Base-by-base conservation (phyloP, 169 alveolate species). In the Cryptosporidium baileyi region DNA sequence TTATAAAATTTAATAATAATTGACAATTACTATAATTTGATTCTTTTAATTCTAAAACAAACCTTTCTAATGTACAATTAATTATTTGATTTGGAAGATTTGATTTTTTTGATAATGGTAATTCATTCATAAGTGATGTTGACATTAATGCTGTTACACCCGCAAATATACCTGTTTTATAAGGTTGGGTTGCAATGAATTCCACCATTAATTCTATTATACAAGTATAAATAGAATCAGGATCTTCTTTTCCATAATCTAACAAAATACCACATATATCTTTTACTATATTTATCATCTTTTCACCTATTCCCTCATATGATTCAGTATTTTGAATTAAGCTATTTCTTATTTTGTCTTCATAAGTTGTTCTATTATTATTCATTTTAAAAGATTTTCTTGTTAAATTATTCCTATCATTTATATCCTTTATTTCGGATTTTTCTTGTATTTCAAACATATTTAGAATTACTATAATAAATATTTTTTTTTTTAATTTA, bases 111-210 rank as follows among this genome's bases (percentile, higher is more conserved):
- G 60, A 38, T 24, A 74, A 22, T 1, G 85, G 85, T 3, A 59
- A 51, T 15, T n/a, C 74, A 17, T 51, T 41, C 60, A 51, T 57
- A 24, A 74, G 54, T 38, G 85, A 74, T 54, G 85, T 74, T 54
- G 85, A 74, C 67, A 74, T 36, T 17, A 74, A 32, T 19, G 85
- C 54, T n/a, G 85, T 74, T 26, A 74, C 51, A 34, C 85, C 85
- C 28, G 85, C 85, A 57, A 54, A 74, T 6, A 74, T 74, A 15
- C 85, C 85, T 4, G 85, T 74, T 74, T 59, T 59, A 57, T 40
- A 74, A 13, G 85, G 85, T 17, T 54, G 74, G n/a, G 85, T 74
- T 6, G 74, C 47, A n/a, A 74, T 36, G 36, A 51, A 74, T 22
- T 74, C 85, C 40, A 57, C 67, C 45, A 74, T 36, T 32, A 57